A percentile compares a stretch with the other conserved stretches of the same genome.
Conservation (phyloP, 2,329 filamentous ascomycete species). For the Colletotrichum tofieldiae region DNA sequence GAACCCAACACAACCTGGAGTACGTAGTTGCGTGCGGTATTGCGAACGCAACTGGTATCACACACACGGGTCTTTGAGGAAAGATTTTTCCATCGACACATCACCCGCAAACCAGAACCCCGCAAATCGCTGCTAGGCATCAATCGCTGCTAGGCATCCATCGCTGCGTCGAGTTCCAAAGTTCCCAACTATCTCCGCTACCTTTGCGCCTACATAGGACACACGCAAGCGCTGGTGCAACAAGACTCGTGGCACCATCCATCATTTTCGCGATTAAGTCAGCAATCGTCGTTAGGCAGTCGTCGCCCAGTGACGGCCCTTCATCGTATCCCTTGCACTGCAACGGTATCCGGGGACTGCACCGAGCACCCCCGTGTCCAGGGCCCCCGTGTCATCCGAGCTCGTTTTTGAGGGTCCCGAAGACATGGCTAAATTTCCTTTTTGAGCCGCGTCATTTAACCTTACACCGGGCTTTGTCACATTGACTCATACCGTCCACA, state of each 20-base stretch:
- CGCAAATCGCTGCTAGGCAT: background rate
- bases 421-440: slow-evolving; percentile 13
- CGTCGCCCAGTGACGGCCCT: background rate
- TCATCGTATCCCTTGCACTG: background rate
- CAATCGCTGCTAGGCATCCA: background rate
- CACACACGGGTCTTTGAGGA: slow-evolving; percentile 1
- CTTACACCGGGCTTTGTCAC: background rate
- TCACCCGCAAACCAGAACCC: background rate
- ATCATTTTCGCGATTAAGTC: background rate
- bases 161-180: background rate
- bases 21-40: slow-evolving; percentile 15
- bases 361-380: background rate
- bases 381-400: slow-evolving; percentile 18
- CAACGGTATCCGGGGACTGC: background rate
- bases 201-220: slow-evolving; percentile 9
- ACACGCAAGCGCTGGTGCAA: slow-evolving; percentile 30
- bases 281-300: slow-evolving; percentile 33
- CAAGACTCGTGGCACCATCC: slow-evolving; percentile 25
- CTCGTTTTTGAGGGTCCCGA: background rate
- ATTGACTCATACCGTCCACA: slow-evolving; percentile 36
- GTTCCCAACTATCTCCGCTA: background rate
- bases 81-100: background rate
- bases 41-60: slow-evolving; percentile 22
- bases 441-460: slow-evolving; percentile 40
- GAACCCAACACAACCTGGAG: slow-evolving; percentile 1